Evolutionary conservation across 2,329 filamentous ascomycete species (phyloP).

Genomic region (Akanthomyces uredinophilus): DNA sequence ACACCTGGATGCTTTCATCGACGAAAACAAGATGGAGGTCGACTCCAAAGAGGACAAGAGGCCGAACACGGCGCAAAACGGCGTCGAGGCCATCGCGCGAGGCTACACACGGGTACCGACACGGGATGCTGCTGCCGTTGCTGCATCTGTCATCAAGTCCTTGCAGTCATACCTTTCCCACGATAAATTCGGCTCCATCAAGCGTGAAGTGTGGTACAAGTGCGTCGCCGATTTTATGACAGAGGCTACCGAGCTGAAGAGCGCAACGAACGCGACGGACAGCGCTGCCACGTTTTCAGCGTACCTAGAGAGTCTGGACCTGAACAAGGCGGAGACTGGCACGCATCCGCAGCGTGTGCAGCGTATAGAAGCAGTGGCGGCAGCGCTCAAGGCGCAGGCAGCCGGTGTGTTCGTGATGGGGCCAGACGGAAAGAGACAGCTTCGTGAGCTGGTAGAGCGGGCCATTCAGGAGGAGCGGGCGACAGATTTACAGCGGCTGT

Average conservation of each 20-base stretch:
- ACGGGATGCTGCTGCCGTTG: slow-evolving; percentile 33
- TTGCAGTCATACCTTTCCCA: slow-evolving; percentile 38
- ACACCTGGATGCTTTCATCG: slow-evolving; percentile 53
- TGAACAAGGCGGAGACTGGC: slow-evolving; percentile 41
- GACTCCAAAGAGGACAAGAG: slow-evolving; percentile 47
- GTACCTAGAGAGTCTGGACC: slow-evolving; percentile 44
- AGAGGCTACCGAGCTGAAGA: slow-evolving; percentile 27
- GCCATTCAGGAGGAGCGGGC: slow-evolving; percentile 39
- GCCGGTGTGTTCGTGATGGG: slow-evolving; percentile 37
- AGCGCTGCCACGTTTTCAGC: slow-evolving; percentile 23
- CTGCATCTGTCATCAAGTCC: slow-evolving; percentile 35
- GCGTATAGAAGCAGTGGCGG: slow-evolving; percentile 41
- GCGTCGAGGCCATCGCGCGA: slow-evolving; percentile 44
- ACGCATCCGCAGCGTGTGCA: slow-evolving; percentile 47
- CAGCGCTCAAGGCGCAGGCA: slow-evolving; percentile 37
- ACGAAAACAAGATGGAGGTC: slow-evolving; percentile 65
- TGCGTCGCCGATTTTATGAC: slow-evolving; percentile 43
- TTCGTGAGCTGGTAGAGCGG: slow-evolving; percentile 28
- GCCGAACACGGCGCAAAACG: slow-evolving; percentile 42
- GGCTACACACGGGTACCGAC: slow-evolving; percentile 41
- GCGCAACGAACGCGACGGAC: slow-evolving; percentile 19
- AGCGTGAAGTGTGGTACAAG: slow-evolving; percentile 49
- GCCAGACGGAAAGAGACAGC: slow-evolving; percentile 23
- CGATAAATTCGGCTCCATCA: slow-evolving; percentile 36
- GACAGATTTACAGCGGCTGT: slow-evolving; percentile 39